phyloP scores from a whole-genome alignment of 306 rosid genomes.

The Adenanthera pavonina region DNA sequence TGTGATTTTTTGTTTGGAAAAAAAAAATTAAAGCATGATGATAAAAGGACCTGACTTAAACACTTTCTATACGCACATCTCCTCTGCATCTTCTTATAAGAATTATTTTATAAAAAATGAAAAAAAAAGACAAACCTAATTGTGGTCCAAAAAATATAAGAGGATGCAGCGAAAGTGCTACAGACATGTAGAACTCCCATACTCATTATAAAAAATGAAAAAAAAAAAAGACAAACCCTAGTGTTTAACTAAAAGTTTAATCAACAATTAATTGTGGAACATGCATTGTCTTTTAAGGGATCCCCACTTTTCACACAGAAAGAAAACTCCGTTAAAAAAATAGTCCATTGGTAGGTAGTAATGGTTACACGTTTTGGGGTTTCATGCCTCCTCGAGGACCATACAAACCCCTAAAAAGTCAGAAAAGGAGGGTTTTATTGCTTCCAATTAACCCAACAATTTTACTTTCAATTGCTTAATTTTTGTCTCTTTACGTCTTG shows the following conservation, averaged over 20 bases:
- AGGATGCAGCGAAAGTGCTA: too few species aligned
- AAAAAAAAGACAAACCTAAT: too few species aligned
- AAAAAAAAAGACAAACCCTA: background rate
- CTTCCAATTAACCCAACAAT: constrained; percentile 59
- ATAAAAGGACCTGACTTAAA: background rate
- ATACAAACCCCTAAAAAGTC: constrained; percentile 50
- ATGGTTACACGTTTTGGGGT: constrained; percentile 28
- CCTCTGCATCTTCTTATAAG: too few species aligned
- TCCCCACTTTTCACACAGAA: background rate
- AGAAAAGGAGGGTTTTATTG: constrained; percentile 47
- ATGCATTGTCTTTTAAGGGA: background rate
- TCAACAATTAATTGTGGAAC: background rate
- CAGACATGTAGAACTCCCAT: too few species aligned
- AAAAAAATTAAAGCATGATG: background rate
- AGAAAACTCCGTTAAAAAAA: background rate
- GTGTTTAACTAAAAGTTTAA: background rate
- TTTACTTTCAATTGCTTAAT: constrained; percentile 33
- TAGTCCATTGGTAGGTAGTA: background rate
- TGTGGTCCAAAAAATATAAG: too few species aligned
- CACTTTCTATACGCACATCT: too few species aligned
- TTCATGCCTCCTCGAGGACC: constrained; percentile 42
- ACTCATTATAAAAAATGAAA: too few species aligned
- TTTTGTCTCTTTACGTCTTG: constrained; percentile 24
- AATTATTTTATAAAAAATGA: too few species aligned
- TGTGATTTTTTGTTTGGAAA: background rate